Conservation (phyloP, 306 rosid genomes). For the Canavalia gladiata region DNA sequence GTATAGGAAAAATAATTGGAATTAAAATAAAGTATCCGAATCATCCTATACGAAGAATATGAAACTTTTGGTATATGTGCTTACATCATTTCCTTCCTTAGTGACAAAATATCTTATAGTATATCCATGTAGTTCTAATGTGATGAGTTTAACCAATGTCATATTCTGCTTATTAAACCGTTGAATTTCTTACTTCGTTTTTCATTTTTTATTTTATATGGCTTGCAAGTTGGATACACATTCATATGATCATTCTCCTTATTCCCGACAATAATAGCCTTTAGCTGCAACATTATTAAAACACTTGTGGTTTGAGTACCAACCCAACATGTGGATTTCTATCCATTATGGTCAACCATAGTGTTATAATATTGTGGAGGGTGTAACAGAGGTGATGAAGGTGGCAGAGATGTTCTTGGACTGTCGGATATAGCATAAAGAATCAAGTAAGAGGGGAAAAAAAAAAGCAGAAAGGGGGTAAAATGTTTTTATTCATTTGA, state of each 20-base stretch:
- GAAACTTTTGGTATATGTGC: not conserved
- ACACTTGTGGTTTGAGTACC: not conserved
- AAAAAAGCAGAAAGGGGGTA: not conserved
- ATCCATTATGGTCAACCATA: conserved; percentile 36
- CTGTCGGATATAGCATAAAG: not conserved
- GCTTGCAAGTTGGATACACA: conserved; percentile 16
- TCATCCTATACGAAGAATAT: not conserved
- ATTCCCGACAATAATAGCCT: conserved; percentile 42
- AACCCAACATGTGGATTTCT: conserved; percentile 51
- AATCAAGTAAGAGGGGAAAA: not conserved
- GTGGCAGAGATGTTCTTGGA: not conserved
- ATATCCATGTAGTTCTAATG: not conserved
- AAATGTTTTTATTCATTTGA: conserved; percentile 19
- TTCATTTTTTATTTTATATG: not conserved
- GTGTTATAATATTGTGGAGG: conserved; percentile 4
- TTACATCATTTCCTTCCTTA: not conserved
- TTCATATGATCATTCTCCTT: conserved; percentile 43
- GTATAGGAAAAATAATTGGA: not conserved
- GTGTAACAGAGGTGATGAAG: conserved; percentile 17
- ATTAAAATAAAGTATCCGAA: not conserved
- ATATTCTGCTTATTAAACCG: not conserved
- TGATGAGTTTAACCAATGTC: not conserved
- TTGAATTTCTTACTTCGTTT: not conserved
- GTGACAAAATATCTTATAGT: not conserved
- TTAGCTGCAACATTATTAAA: conserved; percentile 15